A percentile compares a stretch with the other conserved stretches of the same genome.
phyloP scores from a whole-genome alignment of 2,329 filamentous ascomycete genomes.

The Apiospora malaysiana region DNA sequence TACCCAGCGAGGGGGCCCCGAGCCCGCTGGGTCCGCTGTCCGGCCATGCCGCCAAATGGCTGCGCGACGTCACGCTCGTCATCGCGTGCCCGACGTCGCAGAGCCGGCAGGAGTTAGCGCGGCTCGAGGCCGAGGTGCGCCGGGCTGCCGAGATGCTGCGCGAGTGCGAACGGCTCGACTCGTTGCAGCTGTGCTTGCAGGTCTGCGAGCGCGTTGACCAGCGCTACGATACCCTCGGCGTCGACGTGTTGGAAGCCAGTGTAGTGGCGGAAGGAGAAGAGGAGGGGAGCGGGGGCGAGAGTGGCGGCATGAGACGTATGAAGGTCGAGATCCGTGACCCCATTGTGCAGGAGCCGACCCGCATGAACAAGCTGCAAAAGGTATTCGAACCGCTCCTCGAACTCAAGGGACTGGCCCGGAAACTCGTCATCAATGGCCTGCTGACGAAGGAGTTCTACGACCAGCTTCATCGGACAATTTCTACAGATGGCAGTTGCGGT shows the following conservation, averaged over 20 bases:
- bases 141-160: background rate
- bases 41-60: background rate
- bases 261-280: background rate
- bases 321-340: slow-evolving; percentile 1
- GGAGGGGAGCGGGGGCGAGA: background rate
- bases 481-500: background rate
- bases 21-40: slow-evolving; percentile 9
- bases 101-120: background rate
- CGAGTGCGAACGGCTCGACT: background rate
- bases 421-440: slow-evolving; percentile 15
- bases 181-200: slow-evolving; percentile 16
- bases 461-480: background rate
- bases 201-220: background rate
- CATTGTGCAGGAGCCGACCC: background rate
- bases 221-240: background rate
- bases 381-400: slow-evolving; percentile 10
- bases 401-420: background rate
- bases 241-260: slow-evolving; percentile 6
- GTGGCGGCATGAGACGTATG: background rate
- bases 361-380: slow-evolving; percentile 16
- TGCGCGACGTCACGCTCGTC: background rate
- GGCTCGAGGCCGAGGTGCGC: background rate
- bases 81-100: slow-evolving; percentile 15
- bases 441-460: background rate
- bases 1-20: background rate